Base-by-base conservation (phyloP, 2,329 filamentous ascomycete genomes). In the Colletotrichum sp. region DNA sequence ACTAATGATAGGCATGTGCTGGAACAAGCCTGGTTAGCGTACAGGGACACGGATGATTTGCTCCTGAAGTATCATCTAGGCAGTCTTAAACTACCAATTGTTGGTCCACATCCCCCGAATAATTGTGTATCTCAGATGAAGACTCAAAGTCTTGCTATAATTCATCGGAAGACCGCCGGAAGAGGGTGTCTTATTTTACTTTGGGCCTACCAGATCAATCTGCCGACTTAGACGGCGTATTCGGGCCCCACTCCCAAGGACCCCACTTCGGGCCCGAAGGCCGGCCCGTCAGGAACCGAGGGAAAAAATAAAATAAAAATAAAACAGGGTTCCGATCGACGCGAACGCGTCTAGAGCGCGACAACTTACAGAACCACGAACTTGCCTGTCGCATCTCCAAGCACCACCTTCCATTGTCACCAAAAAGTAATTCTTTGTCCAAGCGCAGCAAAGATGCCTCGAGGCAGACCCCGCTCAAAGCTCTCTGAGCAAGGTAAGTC, bases 341-440 rank as follows among this genome's bases (percentile, higher is more conserved):
- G 73, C 73, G 68, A 57, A 72, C 73, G 69, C 69, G 73, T 72
- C 57, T 4, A 15, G 15, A 30, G 49, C 73, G 73, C 73, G 59
- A 68, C 36, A 52, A 28, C 34, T 15, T 62, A 57, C 26, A 13
- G 32, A 24, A n/a, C 18, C 21, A 28, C 36, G 68, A 62, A 62
- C 39, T 67, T 44, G 34, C 30, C n/a, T 32, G 18, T 59, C 12
- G 59, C 44, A 65, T 57, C 39, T 16, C 21, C 7, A 62, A 12
- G 21, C 15, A 57, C 30, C 16, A 21, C 57, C 28, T 13, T 39
- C 36, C 55, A 15, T 30, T 24, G 18, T 8, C 18, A 30, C n/a
- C 13, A 26, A 13, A 12, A 21, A 10, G 21, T 28, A 6, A 24
- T 55, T 12, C 26, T 26, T 8, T n/a, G 3, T 65, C 8, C 26